phyloP scores from a whole-genome alignment of 2,329 filamentous ascomycete species.

The Apiospora hydei region DNA sequence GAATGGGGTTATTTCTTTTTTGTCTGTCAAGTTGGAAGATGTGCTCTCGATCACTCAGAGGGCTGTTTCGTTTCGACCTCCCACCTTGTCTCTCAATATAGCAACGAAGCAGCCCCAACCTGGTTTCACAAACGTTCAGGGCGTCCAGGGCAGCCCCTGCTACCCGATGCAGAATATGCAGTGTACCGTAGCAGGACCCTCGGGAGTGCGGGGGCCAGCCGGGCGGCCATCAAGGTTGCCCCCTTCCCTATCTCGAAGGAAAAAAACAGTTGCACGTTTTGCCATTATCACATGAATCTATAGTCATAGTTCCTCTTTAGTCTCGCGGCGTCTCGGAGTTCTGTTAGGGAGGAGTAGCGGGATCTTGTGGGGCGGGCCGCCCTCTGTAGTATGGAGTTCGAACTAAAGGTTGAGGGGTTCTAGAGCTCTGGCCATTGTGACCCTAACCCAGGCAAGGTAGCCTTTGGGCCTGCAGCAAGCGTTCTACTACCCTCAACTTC shows the following conservation, averaged over 20 bases:
- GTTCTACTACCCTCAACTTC: background rate
- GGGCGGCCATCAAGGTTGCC: background rate
- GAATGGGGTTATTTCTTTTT: background rate
- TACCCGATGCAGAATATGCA: background rate
- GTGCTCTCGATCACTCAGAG: background rate
- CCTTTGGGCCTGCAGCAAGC: background rate
- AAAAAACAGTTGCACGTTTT: background rate
- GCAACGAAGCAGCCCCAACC: background rate
- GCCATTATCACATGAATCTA: constrained; percentile 16
- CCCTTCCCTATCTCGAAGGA: background rate
- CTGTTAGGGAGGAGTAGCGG: background rate
- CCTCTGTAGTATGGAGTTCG: background rate
- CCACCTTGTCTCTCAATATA: background rate
- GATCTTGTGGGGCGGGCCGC: constrained; percentile 17
- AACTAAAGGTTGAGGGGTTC: background rate
- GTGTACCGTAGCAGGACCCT: background rate
- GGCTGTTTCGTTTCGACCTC: constrained; percentile 4
- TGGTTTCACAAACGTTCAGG: constrained; percentile 9
- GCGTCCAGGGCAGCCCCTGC: background rate
- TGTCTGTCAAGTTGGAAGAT: background rate
- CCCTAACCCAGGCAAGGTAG: background rate
- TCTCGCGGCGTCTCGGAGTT: background rate
- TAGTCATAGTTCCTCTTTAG: background rate
- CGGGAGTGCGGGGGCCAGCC: constrained; percentile 11
- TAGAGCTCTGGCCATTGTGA: constrained; percentile 11